Evolutionary conservation across 352 stramenopile species (phyloP).

Genomic region (Phytophthora europaea): DNA sequence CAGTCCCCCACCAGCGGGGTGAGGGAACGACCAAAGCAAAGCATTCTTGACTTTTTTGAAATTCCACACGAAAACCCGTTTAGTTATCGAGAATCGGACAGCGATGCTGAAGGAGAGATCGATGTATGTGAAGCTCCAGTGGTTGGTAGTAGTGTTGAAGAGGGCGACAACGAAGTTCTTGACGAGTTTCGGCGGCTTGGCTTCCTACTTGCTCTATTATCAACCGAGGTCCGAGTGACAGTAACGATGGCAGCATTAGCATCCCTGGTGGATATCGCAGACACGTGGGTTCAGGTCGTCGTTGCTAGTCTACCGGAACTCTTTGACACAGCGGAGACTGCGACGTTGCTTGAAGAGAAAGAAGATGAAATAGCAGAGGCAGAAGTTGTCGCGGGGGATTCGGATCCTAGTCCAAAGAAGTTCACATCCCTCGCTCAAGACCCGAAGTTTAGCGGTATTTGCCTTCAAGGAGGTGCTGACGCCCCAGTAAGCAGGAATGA

Average conservation of each 20-base stretch:
- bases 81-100: slow-evolving; percentile 66
- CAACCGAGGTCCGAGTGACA: slow-evolving; percentile 66
- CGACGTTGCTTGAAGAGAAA: slow-evolving; percentile 23
- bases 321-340: slow-evolving; percentile 26
- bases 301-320: slow-evolving; percentile 58
- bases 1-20: slow-evolving; percentile 5
- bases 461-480: slow-evolving; percentile 41
- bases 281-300: slow-evolving; percentile 72
- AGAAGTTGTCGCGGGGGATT: slow-evolving; percentile 3
- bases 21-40: slow-evolving; percentile 58
- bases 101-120: slow-evolving; percentile 34
- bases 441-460: slow-evolving; percentile 76
- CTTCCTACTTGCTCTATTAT: slow-evolving; percentile 68
- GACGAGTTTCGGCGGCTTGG: slow-evolving; percentile 61
- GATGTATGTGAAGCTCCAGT: slow-evolving; percentile 9
- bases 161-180: slow-evolving; percentile 43
- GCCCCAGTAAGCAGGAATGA: slow-evolving; percentile 12
- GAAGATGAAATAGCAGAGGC: slow-evolving; percentile 15
- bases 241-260: slow-evolving; percentile 71
- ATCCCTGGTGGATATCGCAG: slow-evolving; percentile 69
- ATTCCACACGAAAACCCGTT: slow-evolving; percentile 84
- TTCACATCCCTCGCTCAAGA: slow-evolving; percentile 75
- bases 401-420: slow-evolving; percentile 63
- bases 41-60: slow-evolving; percentile 77
- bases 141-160: slow-evolving; percentile 6